Base-by-base conservation (phyloP, 208 protist genomes). In the Leishmania major region DNA sequence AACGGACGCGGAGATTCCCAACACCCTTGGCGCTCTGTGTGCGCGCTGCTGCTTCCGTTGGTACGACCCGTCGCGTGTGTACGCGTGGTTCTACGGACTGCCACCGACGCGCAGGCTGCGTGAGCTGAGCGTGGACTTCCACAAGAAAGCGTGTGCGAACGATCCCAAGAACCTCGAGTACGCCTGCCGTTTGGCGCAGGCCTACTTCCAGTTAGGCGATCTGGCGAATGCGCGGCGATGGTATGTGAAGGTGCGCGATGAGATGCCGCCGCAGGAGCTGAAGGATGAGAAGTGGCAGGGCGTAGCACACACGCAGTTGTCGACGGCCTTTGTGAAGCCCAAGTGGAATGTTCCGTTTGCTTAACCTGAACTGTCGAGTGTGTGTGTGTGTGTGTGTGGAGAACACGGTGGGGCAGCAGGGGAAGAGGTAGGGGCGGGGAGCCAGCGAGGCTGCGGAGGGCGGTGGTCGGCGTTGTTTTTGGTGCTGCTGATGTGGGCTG, bases 311-410 rank as follows among this genome's bases (percentile, higher is more conserved):
- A 97, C 94, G 59, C 86, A 94, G 77, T 88, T 97, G n/a, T 91
- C 90, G 55, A 95, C 91, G 13, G 79, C 91, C 25, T 96, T 97
- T 79, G 67, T 72, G 55, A 92, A 94, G 79, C 87, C 80, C 3
- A 93, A 89, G 76, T 96, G 93, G 93, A 96, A 96, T 70, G 88
- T 96, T 75, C 93, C 93, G 3, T 96, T 96, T 80, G 93, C 88
- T 6, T 96, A 91, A 67, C 0, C 11, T n/a, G 22, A 85, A 45
- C 62, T 40, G 53, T 28, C 31, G 35, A 28, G 47, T 60, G 72
- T 53, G 69, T 55, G 70, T 37, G 37, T 19, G 2, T 37, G 67
- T 47, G 2, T 53, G 66, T 47, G 40, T 25, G 22, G 7, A 37
- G 40, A 51, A 3, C 40, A 55, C 6, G 15, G 47, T 43, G 47